Base-by-base conservation (phyloP, 768 basidiomycete species). In the Suillus sp. region DNA sequence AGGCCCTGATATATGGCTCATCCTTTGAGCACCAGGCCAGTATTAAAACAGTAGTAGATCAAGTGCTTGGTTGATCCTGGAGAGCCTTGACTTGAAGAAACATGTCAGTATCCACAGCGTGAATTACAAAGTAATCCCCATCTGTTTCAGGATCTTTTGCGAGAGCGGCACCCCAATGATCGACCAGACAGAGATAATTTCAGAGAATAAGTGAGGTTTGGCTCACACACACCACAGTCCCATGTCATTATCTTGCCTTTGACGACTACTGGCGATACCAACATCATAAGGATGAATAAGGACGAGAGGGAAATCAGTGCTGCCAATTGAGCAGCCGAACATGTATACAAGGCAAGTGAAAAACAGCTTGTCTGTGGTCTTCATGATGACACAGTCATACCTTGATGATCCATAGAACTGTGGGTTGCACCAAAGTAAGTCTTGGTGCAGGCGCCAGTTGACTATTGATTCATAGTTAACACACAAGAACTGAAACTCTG, bases 81-180 rank as follows among this genome's bases (percentile, higher is more conserved):
- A 40, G 38, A 40, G 38, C 38, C 38, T 16, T 40, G 38, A 63
- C 35, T 27, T 22, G 22, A 38, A 64, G 40, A 30, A 72, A 74
- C 73, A 75, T 72, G 60, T 78, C 75, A 22, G 59, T 56, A 65
- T 78, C 77, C 43, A n/a, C n/a, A 27, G 67, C 37, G 61, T 78
- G 74, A 27, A 72, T 62, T 9, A 78, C 66, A 20, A 76, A 56
- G 40, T 30, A 75, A 37, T 76, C 72, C 0, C 66, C 70, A 38
- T 37, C 14, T 4, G 27, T 57, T 11, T 63, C 59, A 8, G 56
- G 63, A 42, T 72, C 74, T 13, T 64, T 64, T 25, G 67, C 60
- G 18, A 63, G 32, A 27, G 70, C 60, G 11, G 71, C 76, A 6
- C 77, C 74, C 27, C 69, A 45, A 75, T 64, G 11, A 78, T 78